Percentiles rank a stretch among this genome's conserved stretches.
phyloP scores from a whole-genome alignment of 2,329 filamentous ascomycete species.

The Fusarium pseudograminearum region DNA sequence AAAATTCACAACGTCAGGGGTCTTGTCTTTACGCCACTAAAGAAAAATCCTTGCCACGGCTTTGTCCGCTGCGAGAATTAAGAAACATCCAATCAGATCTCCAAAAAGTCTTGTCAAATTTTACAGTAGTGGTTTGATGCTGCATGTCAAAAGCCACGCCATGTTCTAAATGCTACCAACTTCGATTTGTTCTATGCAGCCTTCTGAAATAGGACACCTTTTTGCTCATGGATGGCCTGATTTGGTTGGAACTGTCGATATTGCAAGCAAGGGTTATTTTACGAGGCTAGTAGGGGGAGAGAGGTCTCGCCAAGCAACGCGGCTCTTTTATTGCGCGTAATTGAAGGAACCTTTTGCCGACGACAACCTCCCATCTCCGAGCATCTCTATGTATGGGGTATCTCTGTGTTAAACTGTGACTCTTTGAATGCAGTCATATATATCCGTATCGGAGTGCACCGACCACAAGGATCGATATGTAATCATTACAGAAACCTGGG shows the following conservation, averaged over 20 bases:
- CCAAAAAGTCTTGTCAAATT: not conserved
- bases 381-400: not conserved
- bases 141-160: constrained; percentile 18
- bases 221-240: constrained; percentile 21
- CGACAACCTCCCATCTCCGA: constrained; percentile 34
- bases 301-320: constrained; percentile 1
- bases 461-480: not conserved
- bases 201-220: not conserved
- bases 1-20: constrained; percentile 25
- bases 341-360: constrained; percentile 10
- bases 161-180: constrained; percentile 1
- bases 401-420: not conserved
- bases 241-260: constrained; percentile 4
- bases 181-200: constrained; percentile 39
- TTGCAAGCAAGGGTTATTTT: not conserved
- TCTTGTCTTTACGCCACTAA: constrained; percentile 6
- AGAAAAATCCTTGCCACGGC: constrained; percentile 28
- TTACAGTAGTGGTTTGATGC: constrained; percentile 29
- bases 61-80: constrained; percentile 26
- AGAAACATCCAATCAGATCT: constrained; percentile 6
- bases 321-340: constrained; percentile 22
- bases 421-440: constrained; percentile 14
- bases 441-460: constrained; percentile 27
- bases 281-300: not conserved
- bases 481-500: constrained; percentile 1